Conservation (phyloP, 2,329 filamentous ascomycete species). For the Neospermospora avenae region DNA sequence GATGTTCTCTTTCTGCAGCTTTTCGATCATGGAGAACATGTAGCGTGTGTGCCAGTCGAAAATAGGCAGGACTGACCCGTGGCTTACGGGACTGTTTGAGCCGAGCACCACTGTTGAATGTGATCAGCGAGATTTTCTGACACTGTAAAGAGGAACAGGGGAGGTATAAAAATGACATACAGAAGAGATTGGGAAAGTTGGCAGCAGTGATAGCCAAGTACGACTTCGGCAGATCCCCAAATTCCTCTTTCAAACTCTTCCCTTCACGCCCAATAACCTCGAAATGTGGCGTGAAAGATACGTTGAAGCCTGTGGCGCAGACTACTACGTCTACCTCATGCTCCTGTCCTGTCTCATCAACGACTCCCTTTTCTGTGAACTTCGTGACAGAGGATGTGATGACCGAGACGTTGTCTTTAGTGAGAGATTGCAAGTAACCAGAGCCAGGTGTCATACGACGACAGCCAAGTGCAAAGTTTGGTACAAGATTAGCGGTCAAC, state of each 20-base stretch:
- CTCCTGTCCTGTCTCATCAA: constrained; percentile 29
- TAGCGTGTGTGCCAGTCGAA: constrained; percentile 37
- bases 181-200: constrained; percentile 28
- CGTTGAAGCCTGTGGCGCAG: constrained; percentile 37
- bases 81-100: constrained; percentile 30
- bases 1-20: constrained; percentile 37
- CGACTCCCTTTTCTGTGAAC: constrained; percentile 37
- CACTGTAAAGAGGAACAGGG: not conserved
- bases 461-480: constrained; percentile 37
- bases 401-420: constrained; percentile 37
- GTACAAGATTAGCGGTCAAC: constrained; percentile 22
- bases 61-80: constrained; percentile 32
- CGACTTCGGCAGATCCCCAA: constrained; percentile 22
- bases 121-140: constrained; percentile 19
- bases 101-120: constrained; percentile 27
- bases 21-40: constrained; percentile 36
- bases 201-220: constrained; percentile 27
- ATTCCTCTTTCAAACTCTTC: constrained; percentile 21
- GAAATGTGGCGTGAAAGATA: constrained; percentile 30
- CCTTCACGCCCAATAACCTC: constrained; percentile 24
- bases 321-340: constrained; percentile 38
- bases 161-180: constrained; percentile 33
- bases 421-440: constrained; percentile 41
- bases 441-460: constrained; percentile 44
- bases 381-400: constrained; percentile 23